A percentile compares a stretch with the other conserved stretches of the same genome.
Conservation (phyloP, 2,329 filamentous ascomycete genomes). For the Sporothrix protearum region DNA sequence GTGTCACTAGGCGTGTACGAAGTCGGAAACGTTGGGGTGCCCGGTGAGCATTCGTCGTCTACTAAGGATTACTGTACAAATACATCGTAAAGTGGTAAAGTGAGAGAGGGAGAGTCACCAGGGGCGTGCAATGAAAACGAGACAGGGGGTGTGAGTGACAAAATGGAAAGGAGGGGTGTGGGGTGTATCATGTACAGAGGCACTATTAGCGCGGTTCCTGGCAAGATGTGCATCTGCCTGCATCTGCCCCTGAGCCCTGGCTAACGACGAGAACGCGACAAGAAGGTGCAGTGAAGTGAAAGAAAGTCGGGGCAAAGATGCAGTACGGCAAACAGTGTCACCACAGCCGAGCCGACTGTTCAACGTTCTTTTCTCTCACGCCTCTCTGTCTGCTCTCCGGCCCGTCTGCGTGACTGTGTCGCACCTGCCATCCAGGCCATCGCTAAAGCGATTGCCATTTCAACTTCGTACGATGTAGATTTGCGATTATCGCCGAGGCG, state of each 20-base stretch:
- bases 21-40: no score
- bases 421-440: not conserved
- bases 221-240: not conserved
- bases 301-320: constrained; percentile 6
- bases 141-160: not conserved
- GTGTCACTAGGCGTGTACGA: no score
- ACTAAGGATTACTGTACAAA: no score
- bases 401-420: not conserved
- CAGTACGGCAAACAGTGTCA: no score
- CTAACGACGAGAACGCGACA: not conserved
- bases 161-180: not conserved
- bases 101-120: not conserved
- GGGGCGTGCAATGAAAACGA: constrained; percentile 11
- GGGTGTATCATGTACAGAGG: no score
- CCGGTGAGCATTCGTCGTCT: not conserved
- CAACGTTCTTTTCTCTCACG: not conserved
- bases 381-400: not conserved
- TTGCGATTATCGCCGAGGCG: not conserved
- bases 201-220: constrained; percentile 14
- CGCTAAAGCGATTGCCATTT: not conserved
- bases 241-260: no score
- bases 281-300: not conserved
- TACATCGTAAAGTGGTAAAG: no score
- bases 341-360: not conserved
- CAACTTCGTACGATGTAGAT: no score